Evolutionary conservation across 768 basidiomycete species (phyloP), one percentile per base, ranked within the genome.

Genomic region (Russula sp.): DNA sequence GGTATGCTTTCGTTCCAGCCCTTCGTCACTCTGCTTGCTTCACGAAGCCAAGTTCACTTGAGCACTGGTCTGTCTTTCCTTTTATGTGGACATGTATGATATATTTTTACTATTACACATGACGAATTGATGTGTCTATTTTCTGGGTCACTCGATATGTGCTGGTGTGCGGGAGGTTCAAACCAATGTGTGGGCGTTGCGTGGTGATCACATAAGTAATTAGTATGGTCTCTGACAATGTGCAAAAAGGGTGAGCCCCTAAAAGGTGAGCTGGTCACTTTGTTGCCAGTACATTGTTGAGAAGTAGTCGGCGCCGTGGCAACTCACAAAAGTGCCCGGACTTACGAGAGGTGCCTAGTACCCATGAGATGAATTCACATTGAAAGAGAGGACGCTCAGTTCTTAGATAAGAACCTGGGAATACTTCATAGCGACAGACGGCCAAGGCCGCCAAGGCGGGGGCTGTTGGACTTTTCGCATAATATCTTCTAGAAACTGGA

Each of bases 11-110:
- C 9, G 1, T 38, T 52, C 9, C 14, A 50, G 18, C n/a, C 22
- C 40, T 51, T 40, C 8, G 53, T 42, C 46, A 51, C 16, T 22
- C 34, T 20, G 8, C 48, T 28, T 57, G 11, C 48, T 28, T 61
- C n/a, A n/a, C 38, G 42, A 64, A 30, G 20, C 20, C 16, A 14
- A 18, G 28, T 60, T 60, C 48, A n/a, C 38, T 28, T 54, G 30
- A 22, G 1, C 34, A 28, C 44, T 49, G n/a, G 20, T 14, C 49
- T 40, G 7, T 18, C 36, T 18, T 50, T 51, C 5, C 14, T 60
- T 60, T n/a, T 49, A 36, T 34, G 28, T 5, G 50, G 40, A 36
- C 20, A 34, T 65, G 64, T 65, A 61, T 61, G 26, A 40, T 55
- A 56, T n/a, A 32, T 22, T 22, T 8, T n/a, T 60, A 32, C 30